Conservation (phyloP, 2,329 filamentous ascomycete species). For the Gaeumannomyces tritici region DNA sequence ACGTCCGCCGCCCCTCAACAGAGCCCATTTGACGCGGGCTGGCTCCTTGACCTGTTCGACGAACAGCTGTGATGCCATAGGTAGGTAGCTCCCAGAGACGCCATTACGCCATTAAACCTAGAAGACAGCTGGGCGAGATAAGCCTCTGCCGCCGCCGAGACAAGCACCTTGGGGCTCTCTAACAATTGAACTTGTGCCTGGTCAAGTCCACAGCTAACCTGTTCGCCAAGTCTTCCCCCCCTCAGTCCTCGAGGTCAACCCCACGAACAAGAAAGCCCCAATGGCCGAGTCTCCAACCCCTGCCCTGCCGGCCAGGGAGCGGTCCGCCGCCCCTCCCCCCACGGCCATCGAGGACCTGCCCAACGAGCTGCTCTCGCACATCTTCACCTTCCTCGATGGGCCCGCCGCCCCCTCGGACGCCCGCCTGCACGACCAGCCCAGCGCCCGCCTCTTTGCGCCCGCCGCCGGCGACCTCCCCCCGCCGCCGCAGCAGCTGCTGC, state of each 20-base stretch:
- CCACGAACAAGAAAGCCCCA: too few species aligned
- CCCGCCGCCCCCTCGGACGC: conserved; percentile 34
- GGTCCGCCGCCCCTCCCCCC: neutral
- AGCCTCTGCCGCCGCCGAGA: neutral
- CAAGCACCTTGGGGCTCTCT: neutral
- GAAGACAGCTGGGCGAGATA: neutral
- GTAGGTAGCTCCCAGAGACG: too few species aligned
- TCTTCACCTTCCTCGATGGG: conserved; percentile 44
- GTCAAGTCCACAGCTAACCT: neutral
- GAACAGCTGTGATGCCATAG: too few species aligned
- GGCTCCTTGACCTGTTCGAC: too few species aligned
- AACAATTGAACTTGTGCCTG: too few species aligned
- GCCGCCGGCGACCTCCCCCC: neutral
- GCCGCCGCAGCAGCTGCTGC: neutral
- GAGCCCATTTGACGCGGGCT: too few species aligned
- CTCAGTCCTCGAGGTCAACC: neutral
- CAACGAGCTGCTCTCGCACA: conserved; percentile 48
- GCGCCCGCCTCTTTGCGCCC: conserved; percentile 21
- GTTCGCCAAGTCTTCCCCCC: too few species aligned
- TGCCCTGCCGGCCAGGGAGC: neutral
- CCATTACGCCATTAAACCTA: neutral
- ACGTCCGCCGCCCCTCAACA: too few species aligned
- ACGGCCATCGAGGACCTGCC: conserved; percentile 33
- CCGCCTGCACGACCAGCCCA: conserved; percentile 39
- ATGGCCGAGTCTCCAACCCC: neutral